phyloP scores from a whole-genome alignment of 345 rosid genomes.

The Gossypium raimondii region DNA sequence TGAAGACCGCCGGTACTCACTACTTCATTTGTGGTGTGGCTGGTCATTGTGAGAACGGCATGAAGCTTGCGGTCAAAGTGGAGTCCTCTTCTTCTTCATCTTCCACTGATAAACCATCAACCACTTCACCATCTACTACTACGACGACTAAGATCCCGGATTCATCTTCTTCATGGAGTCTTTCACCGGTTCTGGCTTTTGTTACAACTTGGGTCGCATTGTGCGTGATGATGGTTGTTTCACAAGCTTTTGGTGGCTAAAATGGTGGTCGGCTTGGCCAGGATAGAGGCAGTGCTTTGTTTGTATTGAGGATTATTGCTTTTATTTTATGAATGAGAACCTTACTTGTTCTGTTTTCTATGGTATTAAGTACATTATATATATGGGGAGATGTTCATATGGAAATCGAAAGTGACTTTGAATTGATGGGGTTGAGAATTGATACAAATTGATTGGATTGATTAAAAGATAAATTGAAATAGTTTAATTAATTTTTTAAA shows the following conservation, averaged over 20 bases:
- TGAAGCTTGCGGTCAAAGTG: slow-evolving; percentile 68
- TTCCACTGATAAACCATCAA: slow-evolving; percentile 8
- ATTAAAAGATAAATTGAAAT: no score
- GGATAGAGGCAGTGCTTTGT: slow-evolving; percentile 16
- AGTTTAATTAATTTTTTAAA: no score
- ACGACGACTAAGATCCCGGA: not conserved
- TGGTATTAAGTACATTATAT: not conserved
- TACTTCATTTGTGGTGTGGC: slow-evolving; percentile 62
- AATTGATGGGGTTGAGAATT: no score
- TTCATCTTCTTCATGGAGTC: slow-evolving; percentile 1
- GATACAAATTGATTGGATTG: no score
- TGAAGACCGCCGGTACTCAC: slow-evolving; percentile 77
- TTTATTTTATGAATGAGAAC: not conserved
- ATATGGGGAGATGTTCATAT: no score
- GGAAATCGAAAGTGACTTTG: no score
- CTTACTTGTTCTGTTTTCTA: not conserved
- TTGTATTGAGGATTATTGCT: not conserved
- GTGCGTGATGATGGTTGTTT: not conserved
- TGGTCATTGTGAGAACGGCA: slow-evolving; percentile 71
- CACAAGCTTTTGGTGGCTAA: not conserved
- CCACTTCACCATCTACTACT: slow-evolving; percentile 14
- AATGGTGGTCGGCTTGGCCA: not conserved
- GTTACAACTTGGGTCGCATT: not conserved
- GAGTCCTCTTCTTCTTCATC: slow-evolving; percentile 18
- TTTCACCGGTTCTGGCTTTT: not conserved